Conservation (phyloP, 1,139 yeast species). For the Pneumocystis wakefieldiae region DNA sequence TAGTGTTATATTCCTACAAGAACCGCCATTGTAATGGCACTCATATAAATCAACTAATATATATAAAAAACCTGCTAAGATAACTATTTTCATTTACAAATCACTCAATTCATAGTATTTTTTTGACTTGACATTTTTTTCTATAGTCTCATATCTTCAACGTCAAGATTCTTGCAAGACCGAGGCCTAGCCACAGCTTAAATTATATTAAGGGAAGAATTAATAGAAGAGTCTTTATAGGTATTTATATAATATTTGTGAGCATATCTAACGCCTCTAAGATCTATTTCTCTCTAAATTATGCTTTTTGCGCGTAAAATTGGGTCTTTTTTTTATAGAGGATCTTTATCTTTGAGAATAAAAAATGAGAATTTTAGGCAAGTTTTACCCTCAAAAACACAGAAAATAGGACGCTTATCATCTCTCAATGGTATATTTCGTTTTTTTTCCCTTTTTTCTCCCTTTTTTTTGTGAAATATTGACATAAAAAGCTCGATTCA, state of each 20-base stretch:
- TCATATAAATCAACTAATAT: constrained; percentile 10
- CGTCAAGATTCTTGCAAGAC: too few species aligned
- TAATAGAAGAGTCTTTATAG: background rate
- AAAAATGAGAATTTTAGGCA: background rate
- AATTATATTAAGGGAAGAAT: too few species aligned
- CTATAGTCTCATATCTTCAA: too few species aligned
- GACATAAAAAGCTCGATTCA: background rate
- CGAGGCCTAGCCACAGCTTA: too few species aligned
- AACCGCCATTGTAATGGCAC: constrained; percentile 59
- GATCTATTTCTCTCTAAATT: background rate
- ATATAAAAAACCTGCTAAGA: background rate
- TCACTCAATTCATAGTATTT: background rate
- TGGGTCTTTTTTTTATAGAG: background rate
- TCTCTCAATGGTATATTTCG: background rate
- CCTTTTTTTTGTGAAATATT: background rate
- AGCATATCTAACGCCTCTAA: background rate
- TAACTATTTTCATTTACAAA: background rate
- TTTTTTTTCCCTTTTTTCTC: background rate
- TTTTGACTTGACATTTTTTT: too few species aligned
- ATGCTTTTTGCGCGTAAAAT: background rate
- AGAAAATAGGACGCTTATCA: background rate
- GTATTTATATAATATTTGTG: background rate
- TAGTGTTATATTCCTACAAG: constrained; percentile 45
- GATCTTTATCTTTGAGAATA: background rate
- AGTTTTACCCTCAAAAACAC: background rate